Evolutionary conservation across 2,329 filamentous ascomycete species (phyloP).

Genomic region (Penicillium crustosum): DNA sequence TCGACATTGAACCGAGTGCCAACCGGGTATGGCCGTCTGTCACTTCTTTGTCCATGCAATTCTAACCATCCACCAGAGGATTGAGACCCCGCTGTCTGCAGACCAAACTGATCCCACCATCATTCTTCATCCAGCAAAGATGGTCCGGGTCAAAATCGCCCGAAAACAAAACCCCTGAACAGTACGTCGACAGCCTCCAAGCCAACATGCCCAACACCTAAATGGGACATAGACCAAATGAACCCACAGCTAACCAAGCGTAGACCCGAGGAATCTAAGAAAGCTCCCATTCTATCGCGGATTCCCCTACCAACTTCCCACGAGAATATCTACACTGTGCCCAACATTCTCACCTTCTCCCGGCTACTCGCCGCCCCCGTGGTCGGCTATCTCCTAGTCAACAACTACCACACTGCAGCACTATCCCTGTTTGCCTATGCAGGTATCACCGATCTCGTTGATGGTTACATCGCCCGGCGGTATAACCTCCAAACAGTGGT

Average conservation of each 20-base stretch:
- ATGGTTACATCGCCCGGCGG: constrained; percentile 87
- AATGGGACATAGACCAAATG: not conserved
- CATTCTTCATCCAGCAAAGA: constrained; percentile 18
- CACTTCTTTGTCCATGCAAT: no score
- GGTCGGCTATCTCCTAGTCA: constrained; percentile 83
- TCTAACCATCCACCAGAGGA: constrained; percentile 11
- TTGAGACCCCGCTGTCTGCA: constrained; percentile 2
- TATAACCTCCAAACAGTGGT: constrained; percentile 92
- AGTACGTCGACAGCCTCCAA: constrained; percentile 14
- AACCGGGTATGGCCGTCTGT: constrained; percentile 11
- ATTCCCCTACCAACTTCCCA: constrained; percentile 46
- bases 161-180: constrained; percentile 17
- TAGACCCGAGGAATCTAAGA: constrained; percentile 23
- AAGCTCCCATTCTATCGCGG: constrained; percentile 36
- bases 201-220: not conserved
- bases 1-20: constrained; percentile 1
- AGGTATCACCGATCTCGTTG: constrained; percentile 84
- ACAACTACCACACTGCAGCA: constrained; percentile 76
- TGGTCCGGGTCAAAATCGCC: constrained; percentile 28
- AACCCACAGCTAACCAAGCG: constrained; percentile 6
- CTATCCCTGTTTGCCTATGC: constrained; percentile 89
- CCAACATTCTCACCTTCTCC: constrained; percentile 86
- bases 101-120: constrained; percentile 2
- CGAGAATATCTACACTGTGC: constrained; percentile 97
- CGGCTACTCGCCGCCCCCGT: constrained; percentile 79